Base-by-base conservation (phyloP, 2,329 filamentous ascomycete species). In the Botryosphaeria dothidea region DNA sequence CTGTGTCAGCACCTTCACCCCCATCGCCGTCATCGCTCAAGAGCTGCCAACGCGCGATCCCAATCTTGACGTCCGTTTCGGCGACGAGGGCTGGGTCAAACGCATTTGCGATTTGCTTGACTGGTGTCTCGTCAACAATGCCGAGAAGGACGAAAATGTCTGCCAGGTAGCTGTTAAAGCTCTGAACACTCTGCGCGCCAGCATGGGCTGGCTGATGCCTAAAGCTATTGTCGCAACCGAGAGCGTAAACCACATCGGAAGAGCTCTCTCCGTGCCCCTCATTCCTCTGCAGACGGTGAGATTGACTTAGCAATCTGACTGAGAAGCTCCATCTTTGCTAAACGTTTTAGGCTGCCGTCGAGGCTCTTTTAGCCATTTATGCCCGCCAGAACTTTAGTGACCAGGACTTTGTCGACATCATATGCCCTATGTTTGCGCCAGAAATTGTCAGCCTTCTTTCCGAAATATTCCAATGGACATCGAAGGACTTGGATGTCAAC, bases 1-100 rank as follows among this genome's bases (percentile, higher is more conserved):
- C 11, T 91, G 95, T 72, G 92, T 98, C 67, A 95, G 98, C 76
- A 93, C 98, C 67, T 96, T 97, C 76, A 96, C 93, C 0, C 92
- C 95, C 1, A 83, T 87, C 25, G 80, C 83, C 1, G 89, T 97
- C 21, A 86, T 97, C 64, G 80, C 86, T 67, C 90, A 96, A 68
- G 84, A 90, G 25, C 92, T 93, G 71, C 90, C 92, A 11, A 88
- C 90, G 70, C 85, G 92, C 69, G 89, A 92, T 68, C 83, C 85
- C 43, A 86, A 85, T 52, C 83, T 89, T 27, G 85, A 89, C 61
- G 87, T 96, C 64, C 88, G 94, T 43, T 90, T 82, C 74, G 92
- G 91, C 15, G 83, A 89, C 45, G 92, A 97, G 69, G 96, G 95
- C 19, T 99, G 95, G 95, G 83, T 98, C 34, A 83, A 85, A 63